These are phyloP conservation scores for Geranium brycei DNA, from an alignment of 345 rosid genomes.

Conservation along the genomic window DNA sequence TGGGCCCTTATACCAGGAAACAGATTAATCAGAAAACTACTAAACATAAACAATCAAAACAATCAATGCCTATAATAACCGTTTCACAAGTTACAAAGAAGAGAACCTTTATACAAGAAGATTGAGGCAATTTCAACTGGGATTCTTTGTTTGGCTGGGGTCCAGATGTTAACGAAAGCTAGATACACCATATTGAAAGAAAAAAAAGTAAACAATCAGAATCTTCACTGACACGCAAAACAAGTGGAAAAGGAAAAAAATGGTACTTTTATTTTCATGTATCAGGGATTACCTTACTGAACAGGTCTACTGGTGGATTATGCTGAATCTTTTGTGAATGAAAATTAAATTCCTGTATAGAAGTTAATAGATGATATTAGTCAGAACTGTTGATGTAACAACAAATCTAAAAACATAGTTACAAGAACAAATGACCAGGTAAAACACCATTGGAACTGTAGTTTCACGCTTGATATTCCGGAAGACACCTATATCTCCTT, in stretches of 20 bases:
- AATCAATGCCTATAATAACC: neutral
- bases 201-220: neutral
- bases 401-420: constrained; percentile 3
- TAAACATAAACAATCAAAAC: constrained; percentile 6
- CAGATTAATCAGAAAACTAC: constrained; percentile 18
- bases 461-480: constrained; percentile 61
- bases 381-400: neutral
- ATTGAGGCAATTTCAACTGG: constrained; percentile 26
- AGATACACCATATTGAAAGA: constrained; percentile 6
- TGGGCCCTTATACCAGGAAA: constrained; percentile 53
- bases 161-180: constrained; percentile 64
- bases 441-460: constrained; percentile 60
- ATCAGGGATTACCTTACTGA: constrained; percentile 55
- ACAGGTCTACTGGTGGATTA: constrained; percentile 66
- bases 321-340: constrained; percentile 40
- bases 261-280: neutral
- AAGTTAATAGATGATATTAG: constrained; percentile 7
- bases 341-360: constrained; percentile 62
- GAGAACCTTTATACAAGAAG: constrained; percentile 38
- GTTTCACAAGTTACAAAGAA: constrained; percentile 6
- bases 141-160: constrained; percentile 36
- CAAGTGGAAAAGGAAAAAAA: neutral
- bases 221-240: neutral
- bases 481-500: constrained; percentile 65
- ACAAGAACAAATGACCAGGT: neutral